Conservation (phyloP, 768 basidiomycete genomes). For the Tulasnella sp. region DNA sequence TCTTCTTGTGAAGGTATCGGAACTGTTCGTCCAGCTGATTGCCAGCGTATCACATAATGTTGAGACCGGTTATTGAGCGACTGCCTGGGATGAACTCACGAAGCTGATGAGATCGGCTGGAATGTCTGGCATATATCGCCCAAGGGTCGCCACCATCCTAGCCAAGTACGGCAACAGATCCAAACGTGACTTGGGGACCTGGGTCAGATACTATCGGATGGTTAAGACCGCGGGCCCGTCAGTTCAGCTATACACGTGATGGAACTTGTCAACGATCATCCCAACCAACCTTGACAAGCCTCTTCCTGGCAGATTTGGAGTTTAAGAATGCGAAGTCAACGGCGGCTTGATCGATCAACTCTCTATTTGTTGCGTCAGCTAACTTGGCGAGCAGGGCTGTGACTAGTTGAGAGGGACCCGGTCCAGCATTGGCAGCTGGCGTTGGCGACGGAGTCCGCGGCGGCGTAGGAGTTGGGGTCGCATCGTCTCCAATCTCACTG, state of each 20-base stretch:
- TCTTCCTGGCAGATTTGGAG: conserved; percentile 89
- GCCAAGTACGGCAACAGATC: conserved; percentile 93
- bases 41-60: not conserved
- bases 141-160: conserved; percentile 77
- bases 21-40: conserved; percentile 91
- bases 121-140: conserved; percentile 89
- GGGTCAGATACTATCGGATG: conserved; percentile 56
- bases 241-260: not conserved
- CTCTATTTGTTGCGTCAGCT: conserved; percentile 88
- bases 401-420: conserved; percentile 85
- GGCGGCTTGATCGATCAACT: conserved; percentile 84
- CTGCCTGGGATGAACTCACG: conserved; percentile 42
- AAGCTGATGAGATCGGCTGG: conserved; percentile 71
- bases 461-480: conserved; percentile 39
- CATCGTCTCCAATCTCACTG: conserved; percentile 35
- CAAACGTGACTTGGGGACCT: conserved; percentile 77
- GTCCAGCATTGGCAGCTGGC: conserved; percentile 25
- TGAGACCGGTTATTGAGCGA: not conserved
- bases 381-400: conserved; percentile 84
- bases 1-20: conserved; percentile 88
- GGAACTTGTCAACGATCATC: not conserved
- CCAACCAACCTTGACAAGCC: conserved; percentile 72
- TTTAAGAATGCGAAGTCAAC: conserved; percentile 96
- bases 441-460: conserved; percentile 44
- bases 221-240: not conserved